phyloP scores from a whole-genome alignment of 108 stramenopile genomes.

The Thalassiosira profunda region DNA sequence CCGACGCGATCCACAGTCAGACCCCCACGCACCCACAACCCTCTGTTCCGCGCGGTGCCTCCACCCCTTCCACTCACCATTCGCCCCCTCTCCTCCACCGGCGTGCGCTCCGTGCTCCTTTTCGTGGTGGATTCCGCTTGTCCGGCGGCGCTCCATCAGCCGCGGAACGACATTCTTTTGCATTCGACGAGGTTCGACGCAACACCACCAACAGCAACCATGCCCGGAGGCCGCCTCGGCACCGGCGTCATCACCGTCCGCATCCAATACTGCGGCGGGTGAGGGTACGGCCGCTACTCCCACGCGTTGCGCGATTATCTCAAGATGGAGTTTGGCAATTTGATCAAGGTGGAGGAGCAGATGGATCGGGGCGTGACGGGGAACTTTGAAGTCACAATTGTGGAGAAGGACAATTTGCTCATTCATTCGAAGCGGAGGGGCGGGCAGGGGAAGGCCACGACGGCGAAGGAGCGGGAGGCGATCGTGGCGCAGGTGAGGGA shows the following conservation, averaged over 20 bases:
- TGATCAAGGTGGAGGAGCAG: slow-evolving; percentile 33
- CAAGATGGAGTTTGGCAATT: slow-evolving; percentile 33
- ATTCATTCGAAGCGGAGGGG: slow-evolving; percentile 60
- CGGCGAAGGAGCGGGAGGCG: slow-evolving; percentile 15
- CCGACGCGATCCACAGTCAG: too few species aligned
- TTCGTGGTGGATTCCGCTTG: too few species aligned
- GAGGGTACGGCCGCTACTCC: slow-evolving; percentile 34
- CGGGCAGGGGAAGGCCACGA: slow-evolving; percentile 28
- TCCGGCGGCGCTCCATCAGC: too few species aligned
- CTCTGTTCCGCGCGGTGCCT: too few species aligned
- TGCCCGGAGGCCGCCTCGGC: slow-evolving; percentile 24
- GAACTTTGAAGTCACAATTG: slow-evolving; percentile 57
- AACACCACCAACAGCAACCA: too few species aligned
- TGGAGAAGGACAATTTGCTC: slow-evolving; percentile 35
- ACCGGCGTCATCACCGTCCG: slow-evolving; percentile 25
- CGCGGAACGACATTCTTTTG: too few species aligned
- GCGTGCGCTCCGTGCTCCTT: too few species aligned
- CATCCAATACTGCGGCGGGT: slow-evolving; percentile 47
- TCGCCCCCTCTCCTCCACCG: too few species aligned
- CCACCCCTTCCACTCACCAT: too few species aligned
- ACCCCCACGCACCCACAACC: too few species aligned
- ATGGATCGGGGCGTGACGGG: slow-evolving; percentile 57
- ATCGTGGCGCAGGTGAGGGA: slow-evolving; percentile 51
- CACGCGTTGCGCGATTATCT: slow-evolving; percentile 26
- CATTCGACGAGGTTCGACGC: too few species aligned